These are phyloP conservation scores for Ganoderma lucidum DNA, from an alignment of 1,284 basidiomycete genomes.

Conservation along the genomic window DNA sequence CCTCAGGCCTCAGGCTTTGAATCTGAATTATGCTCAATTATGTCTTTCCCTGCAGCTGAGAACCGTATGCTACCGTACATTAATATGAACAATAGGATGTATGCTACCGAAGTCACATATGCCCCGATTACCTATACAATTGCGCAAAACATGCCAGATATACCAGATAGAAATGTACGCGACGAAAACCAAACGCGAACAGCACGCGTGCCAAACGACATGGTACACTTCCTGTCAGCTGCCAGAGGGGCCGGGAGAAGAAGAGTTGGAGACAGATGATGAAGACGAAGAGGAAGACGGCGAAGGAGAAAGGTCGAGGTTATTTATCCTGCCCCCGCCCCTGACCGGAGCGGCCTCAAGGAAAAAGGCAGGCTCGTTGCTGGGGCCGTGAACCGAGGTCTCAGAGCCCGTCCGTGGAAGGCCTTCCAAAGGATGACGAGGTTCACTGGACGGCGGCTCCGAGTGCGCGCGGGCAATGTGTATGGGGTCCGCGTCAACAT, in stretches of 20 bases:
- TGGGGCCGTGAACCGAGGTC: background rate
- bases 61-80: background rate
- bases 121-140: background rate
- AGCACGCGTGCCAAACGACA: background rate
- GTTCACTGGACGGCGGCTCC: background rate
- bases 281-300: background rate
- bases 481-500: background rate
- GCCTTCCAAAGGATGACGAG: background rate
- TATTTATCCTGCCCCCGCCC: background rate
- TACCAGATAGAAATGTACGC: background rate
- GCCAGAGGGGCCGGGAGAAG: background rate
- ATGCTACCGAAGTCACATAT: background rate
- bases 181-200: background rate
- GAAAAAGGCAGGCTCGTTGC: background rate
- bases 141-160: background rate
- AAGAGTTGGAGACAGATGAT: background rate
- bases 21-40: background rate
- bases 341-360: background rate
- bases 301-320: background rate
- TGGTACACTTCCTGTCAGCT: background rate
- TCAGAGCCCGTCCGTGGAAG: background rate
- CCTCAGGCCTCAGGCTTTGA: background rate
- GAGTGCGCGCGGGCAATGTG: background rate
- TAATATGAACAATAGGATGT: background rate
- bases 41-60: background rate